phyloP scores from a whole-genome alignment of 2,329 filamentous ascomycete genomes.

The Torrubiellomyces zombiae region DNA sequence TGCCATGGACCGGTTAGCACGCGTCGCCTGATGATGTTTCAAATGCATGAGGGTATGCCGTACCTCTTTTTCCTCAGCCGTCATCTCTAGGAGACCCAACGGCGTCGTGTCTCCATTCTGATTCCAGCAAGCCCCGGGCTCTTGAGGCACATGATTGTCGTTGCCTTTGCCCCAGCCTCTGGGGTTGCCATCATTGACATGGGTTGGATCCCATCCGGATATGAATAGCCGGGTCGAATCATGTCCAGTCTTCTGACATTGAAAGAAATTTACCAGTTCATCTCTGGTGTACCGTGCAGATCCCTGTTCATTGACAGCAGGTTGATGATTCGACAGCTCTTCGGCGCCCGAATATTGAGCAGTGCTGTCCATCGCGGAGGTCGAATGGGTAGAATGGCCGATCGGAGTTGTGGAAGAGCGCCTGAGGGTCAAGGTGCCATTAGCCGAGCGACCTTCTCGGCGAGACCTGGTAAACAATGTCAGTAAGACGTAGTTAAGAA shows the following conservation, averaged over 20 bases:
- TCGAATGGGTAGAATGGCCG: constrained; percentile 21
- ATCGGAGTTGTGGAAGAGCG: constrained; percentile 43
- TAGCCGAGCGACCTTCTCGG: constrained; percentile 38
- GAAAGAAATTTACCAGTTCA: constrained; percentile 61
- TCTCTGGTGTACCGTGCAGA: constrained; percentile 59
- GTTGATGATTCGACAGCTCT: constrained; percentile 18
- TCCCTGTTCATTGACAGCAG: constrained; percentile 16
- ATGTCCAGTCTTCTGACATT: constrained; percentile 29
- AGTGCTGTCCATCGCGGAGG: constrained; percentile 19
- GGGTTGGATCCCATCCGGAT: constrained; percentile 63
- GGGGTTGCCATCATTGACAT: constrained; percentile 44
- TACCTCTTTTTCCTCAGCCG: constrained; percentile 42
- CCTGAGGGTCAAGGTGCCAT: constrained; percentile 49
- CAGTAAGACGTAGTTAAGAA: too few species aligned
- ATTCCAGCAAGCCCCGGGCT: constrained; percentile 91
- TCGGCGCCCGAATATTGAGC: constrained; percentile 19
- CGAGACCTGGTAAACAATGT: too few species aligned
- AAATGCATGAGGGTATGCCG: too few species aligned
- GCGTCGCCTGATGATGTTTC: background rate
- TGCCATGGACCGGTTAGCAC: constrained; percentile 21
- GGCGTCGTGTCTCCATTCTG: constrained; percentile 51
- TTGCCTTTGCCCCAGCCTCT: constrained; percentile 62
- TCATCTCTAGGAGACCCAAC: constrained; percentile 56
- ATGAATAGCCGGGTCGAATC: constrained; percentile 51
- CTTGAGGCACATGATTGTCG: constrained; percentile 57